Evolutionary conservation across 345 rosid genomes (phyloP).

Genomic region (Geranium brycei): DNA sequence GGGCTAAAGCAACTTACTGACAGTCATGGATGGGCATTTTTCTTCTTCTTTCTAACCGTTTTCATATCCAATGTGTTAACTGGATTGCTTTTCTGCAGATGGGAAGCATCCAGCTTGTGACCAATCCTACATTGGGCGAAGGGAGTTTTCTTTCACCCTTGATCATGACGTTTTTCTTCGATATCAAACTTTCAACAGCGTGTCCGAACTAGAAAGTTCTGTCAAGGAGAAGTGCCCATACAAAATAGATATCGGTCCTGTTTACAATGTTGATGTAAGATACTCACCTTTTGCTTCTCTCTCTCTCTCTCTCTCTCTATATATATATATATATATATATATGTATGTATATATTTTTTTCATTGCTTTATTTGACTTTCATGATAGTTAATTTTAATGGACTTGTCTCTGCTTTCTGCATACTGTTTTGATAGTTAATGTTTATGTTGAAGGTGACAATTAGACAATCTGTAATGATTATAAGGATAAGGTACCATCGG

Average conservation of each 20-base stretch:
- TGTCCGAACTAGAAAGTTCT: conserved; percentile 42
- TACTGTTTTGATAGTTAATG: neutral
- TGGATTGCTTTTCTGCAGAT: conserved; percentile 29
- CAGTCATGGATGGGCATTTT: neutral
- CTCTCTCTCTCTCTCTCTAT: neutral
- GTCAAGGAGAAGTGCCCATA: conserved; percentile 54
- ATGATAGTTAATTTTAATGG: too few species aligned
- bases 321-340: too few species aligned
- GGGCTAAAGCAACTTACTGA: neutral
- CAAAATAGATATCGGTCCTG: conserved; percentile 87
- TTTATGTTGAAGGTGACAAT: neutral
- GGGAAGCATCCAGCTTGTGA: conserved; percentile 94
- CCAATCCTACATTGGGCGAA: conserved; percentile 47
- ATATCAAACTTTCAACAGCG: conserved; percentile 57
- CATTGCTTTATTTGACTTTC: neutral
- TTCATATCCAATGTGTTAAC: neutral
- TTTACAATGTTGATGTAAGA: conserved; percentile 72
- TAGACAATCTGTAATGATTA: neutral
- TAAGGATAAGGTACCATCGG: neutral
- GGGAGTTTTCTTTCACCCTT: conserved; percentile 83
- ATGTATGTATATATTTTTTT: too few species aligned
- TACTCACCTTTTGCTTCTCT: neutral
- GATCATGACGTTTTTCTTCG: conserved; percentile 64
- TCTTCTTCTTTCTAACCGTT: neutral
- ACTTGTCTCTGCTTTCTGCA: neutral